Evolutionary conservation across 2,329 filamentous ascomycete genomes (phyloP), one percentile per base, ranked within the genome.

Genomic region (Aspergillus felis): DNA sequence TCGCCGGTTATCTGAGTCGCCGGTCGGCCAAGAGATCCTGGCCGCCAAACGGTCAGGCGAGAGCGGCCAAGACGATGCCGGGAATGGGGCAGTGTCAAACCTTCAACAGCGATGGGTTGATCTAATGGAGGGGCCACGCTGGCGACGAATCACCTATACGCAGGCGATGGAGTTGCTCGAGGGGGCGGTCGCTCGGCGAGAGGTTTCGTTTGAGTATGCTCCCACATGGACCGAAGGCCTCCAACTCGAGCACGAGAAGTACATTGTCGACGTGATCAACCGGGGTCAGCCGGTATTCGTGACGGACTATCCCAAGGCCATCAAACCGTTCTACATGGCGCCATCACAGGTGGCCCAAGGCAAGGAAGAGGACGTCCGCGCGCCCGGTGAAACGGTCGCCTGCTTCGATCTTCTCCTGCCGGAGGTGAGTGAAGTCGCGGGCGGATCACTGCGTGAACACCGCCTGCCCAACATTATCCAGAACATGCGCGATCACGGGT

Each of bases 251-350:
- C 94, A 99, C 76, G 94, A 99, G 76, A 91, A 87, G 70, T 96
- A 87, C 71, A 82, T 99, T 54, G 92, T 94, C 50, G 81, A 84
- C 54, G 78, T 78, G 27, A 69, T 93, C 48, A 87, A 87, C 63
- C 78, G 83, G 50, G 81, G 82, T 20, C 76, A 77, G 1, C 94
- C 94, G 7, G 82, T 97, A 48, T 97, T 97, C 71, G 87, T 99
- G 62, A 97, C 92, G 14, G 83, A 97, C 72, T 99, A 97, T 71
- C 94, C 94, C n/a, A 85, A 85, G 63, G 79, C 81, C 50, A 86
- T 94, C 72, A 99, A 99, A 76, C 91, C 93, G 10, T 99, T 97
- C 76, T 99, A 92, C 74, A 92, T 92, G 89, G 74, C 84, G 2
- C 84, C 85, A 17, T 84, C 83, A 1, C 57, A 66, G 22, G 47